Conservation (phyloP, 257 asterid genomes). For the Nicotiana undulata region DNA sequence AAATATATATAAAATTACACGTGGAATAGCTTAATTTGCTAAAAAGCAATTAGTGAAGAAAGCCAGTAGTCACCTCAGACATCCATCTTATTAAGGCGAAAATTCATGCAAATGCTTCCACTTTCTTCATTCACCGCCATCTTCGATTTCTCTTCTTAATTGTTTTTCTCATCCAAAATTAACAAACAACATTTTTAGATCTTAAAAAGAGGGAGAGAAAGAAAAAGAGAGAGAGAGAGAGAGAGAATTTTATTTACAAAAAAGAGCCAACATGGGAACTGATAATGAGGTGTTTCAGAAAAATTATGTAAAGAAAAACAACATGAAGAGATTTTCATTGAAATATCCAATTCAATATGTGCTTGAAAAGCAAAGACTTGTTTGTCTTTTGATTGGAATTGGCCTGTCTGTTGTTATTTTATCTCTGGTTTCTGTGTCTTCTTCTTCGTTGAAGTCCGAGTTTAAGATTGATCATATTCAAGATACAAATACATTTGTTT, state of each 20-base stretch:
- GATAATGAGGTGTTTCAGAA: background rate
- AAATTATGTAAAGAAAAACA: background rate
- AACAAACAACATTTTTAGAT: too few species aligned
- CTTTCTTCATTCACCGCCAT: background rate
- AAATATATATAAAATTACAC: background rate
- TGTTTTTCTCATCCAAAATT: background rate
- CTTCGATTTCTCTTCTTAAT: background rate
- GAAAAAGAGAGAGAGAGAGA: too few species aligned
- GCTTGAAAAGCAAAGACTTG: conserved; percentile 44
- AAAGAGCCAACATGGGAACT: background rate
- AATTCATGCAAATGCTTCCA: conserved; percentile 3
- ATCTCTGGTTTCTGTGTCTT: background rate
- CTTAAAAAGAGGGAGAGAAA: background rate
- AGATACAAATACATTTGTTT: background rate
- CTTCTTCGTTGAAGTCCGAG: background rate
- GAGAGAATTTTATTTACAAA: too few species aligned
- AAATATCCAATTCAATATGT: conserved; percentile 24
- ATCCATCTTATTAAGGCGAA: background rate
- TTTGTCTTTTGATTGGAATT: conserved; percentile 21
- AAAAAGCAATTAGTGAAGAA: conserved; percentile 5
- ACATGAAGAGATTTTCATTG: background rate
- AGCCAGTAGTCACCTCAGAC: background rate
- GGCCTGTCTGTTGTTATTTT: background rate
- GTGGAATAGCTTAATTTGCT: conserved; percentile 8
- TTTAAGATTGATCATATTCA: background rate